Evolutionary conservation across 345 rosid species (phyloP).

Genomic region (Lepidium sativum): DNA sequence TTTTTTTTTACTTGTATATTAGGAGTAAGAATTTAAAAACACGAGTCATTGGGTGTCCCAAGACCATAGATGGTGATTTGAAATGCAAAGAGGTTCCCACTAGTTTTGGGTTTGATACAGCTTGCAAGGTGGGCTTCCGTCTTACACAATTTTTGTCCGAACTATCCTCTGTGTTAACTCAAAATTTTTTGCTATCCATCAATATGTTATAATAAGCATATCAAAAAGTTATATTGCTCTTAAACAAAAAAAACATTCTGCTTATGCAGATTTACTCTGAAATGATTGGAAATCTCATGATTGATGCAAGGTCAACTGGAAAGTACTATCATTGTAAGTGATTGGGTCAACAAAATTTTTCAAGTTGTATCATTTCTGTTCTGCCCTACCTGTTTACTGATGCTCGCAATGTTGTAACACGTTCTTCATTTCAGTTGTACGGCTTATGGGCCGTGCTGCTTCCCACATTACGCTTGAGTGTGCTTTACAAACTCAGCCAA

Average conservation of each 20-base stretch:
- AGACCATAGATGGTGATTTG: slow-evolving; percentile 98
- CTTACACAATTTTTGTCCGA: background rate
- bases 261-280: slow-evolving; percentile 73
- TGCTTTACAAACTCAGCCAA: slow-evolving; percentile 96
- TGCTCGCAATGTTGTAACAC: background rate
- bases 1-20: slow-evolving; percentile 3
- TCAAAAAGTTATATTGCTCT: background rate
- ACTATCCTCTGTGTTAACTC: background rate
- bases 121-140: slow-evolving; percentile 72
- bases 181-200: background rate
- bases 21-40: slow-evolving; percentile 85
- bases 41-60: slow-evolving; percentile 93
- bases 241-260: too few relatives aligned
- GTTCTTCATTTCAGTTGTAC: slow-evolving; percentile 54
- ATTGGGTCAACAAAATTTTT: background rate
- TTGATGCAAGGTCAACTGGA: slow-evolving; percentile 97
- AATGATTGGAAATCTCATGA: slow-evolving; percentile 98
- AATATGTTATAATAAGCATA: background rate
- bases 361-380: background rate
- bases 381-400: background rate
- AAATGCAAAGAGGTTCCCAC: slow-evolving; percentile 95
- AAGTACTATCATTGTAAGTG: slow-evolving; percentile 96
- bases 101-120: slow-evolving; percentile 99
- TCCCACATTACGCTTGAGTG: slow-evolving; percentile 97
- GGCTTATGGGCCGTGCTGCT: slow-evolving; percentile 99